phyloP scores from a whole-genome alignment of 352 stramenopile species.

The Pythium scleroteichum region DNA sequence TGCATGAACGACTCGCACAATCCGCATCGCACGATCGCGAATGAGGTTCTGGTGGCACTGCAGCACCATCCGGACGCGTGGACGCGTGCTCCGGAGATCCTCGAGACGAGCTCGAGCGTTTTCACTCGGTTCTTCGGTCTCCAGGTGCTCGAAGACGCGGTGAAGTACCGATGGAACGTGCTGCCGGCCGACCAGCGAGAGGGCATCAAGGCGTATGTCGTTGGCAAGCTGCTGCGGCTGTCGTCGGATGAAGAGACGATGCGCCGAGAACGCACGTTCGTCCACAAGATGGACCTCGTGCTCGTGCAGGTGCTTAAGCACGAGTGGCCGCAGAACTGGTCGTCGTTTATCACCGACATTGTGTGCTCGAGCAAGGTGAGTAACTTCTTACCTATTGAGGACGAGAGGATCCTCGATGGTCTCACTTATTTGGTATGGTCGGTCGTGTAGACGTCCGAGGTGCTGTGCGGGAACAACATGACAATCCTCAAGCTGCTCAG shows the following conservation, averaged over 20 bases:
- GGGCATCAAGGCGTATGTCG: conserved; percentile 98
- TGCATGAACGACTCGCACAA: conserved; percentile 96
- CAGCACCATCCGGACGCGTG: conserved; percentile 93
- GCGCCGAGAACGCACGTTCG: conserved; percentile 91
- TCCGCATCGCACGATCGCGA: conserved; percentile 90
- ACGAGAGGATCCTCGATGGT: too few species aligned
- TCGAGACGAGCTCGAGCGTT: conserved; percentile 91
- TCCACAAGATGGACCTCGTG: conserved; percentile 96
- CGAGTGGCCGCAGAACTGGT: conserved; percentile 99
- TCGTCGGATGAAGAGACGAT: conserved; percentile 90
- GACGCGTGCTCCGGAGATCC: conserved; percentile 95
- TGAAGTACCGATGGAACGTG: conserved; percentile 97
- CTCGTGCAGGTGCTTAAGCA: conserved; percentile 99
- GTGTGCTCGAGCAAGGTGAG: conserved; percentile 89
- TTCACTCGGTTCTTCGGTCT: conserved; percentile 94
- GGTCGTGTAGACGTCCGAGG: conserved; percentile 89
- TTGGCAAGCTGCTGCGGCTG: conserved; percentile 95
- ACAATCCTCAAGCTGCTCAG: conserved; percentile 98
- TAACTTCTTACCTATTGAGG: too few species aligned
- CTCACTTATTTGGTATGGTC: too few species aligned
- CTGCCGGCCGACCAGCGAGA: conserved; percentile 96
- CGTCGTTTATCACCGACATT: conserved; percentile 97
- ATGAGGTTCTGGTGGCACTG: conserved; percentile 93
- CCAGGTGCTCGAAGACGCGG: conserved; percentile 96
- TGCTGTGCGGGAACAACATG: conserved; percentile 99